Evolutionary conservation across 495 filamentous ascomycete species (phyloP).

Genomic region (Chlorociboria aeruginascens): DNA sequence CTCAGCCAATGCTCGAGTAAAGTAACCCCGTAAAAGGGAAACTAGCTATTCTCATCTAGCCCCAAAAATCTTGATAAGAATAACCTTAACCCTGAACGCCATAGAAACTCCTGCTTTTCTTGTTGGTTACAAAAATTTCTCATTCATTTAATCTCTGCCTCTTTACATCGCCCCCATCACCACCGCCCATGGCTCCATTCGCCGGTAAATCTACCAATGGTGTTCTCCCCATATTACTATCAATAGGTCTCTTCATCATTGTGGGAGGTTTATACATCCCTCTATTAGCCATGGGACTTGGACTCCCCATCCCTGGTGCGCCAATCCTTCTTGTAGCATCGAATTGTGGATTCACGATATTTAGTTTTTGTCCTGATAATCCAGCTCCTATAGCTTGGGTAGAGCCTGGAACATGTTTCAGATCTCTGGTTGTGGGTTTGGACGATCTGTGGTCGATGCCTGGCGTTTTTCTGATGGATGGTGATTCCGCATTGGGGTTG

Average conservation of each 20-base stretch:
- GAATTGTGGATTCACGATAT: slow-evolving; percentile 59
- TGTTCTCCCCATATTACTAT: slow-evolving; percentile 5
- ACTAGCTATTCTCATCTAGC: no score
- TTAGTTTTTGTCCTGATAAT: slow-evolving; percentile 21
- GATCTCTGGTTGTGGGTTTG: slow-evolving; percentile 15
- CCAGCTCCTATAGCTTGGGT: slow-evolving; percentile 19
- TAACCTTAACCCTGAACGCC: no score
- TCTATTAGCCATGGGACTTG: slow-evolving; percentile 46
- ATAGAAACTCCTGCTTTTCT: no score
- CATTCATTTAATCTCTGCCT: slow-evolving; percentile 15
- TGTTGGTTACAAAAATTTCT: neutral
- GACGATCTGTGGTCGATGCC: slow-evolving; percentile 59
- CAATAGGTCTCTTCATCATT: slow-evolving; percentile 39
- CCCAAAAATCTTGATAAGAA: no score
- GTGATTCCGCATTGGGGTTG: slow-evolving; percentile 72
- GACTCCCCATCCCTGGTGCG: slow-evolving; percentile 41
- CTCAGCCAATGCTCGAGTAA: no score
- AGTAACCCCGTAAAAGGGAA: no score
- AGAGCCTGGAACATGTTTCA: slow-evolving; percentile 18
- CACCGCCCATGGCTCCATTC: slow-evolving; percentile 10
- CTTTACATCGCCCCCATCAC: slow-evolving; percentile 15
- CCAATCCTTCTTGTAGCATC: slow-evolving; percentile 63
- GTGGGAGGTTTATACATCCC: slow-evolving; percentile 47
- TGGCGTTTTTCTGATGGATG: slow-evolving; percentile 77
- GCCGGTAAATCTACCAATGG: slow-evolving; percentile 17